A percentile compares a stretch with the other conserved stretches of the same genome.
phyloP scores from a whole-genome alignment of 176 grass and related monocot species.

The Sorghum bicolor region Sorghum_bicolor_NCBIv3 NC_012871.2:7713001-7713500 shows the following conservation, averaged over 20 bases:
- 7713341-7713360: conserved; percentile 7
- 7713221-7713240: neutral
- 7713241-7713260: neutral
- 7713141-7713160: no score
- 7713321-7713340: neutral
- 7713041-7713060: no score
- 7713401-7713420: neutral
- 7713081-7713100: no score
- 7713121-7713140: no score
- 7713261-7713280: neutral
- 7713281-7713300: neutral
- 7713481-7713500: neutral
- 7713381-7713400: neutral
- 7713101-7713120: no score
- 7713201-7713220: neutral
- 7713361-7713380: neutral
- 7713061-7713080: no score
- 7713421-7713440: neutral
- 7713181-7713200: no score
- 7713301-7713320: neutral
- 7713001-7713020: no score
- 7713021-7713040: no score
- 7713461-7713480: neutral
- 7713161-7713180: no score
- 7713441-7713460: neutral